A percentile compares a stretch with the other conserved stretches of the same genome.
These are phyloP conservation scores for Trypanosoma platydactyli DNA, from an alignment of 208 protist species.

Conservation along the genomic window DNA sequence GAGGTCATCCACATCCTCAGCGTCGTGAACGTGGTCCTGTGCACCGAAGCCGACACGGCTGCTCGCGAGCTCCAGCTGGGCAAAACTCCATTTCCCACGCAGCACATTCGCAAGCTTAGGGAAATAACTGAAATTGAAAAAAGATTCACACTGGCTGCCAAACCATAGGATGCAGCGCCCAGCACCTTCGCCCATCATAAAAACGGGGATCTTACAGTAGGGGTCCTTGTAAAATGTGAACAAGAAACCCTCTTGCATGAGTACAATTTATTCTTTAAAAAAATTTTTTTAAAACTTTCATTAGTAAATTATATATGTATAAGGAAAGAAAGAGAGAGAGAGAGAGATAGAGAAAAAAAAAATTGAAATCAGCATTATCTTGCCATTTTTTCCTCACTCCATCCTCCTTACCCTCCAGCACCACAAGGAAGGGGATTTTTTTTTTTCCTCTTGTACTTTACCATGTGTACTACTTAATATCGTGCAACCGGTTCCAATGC, in stretches of 20 bases:
- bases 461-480: too few relatives aligned
- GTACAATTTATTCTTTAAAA: background rate
- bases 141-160: conserved; percentile 64
- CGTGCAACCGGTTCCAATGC: too few relatives aligned
- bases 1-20: conserved; percentile 74
- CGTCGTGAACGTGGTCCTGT: conserved; percentile 58
- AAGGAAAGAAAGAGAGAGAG: conserved; percentile 5
- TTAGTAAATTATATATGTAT: conserved; percentile 21
- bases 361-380: background rate
- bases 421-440: background rate
- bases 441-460: too few relatives aligned
- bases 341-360: background rate
- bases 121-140: conserved; percentile 69
- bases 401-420: too few relatives aligned
- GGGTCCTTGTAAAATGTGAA: conserved; percentile 59
- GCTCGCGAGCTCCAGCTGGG: conserved; percentile 64
- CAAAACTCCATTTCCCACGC: conserved; percentile 48
- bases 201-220: conserved; percentile 59
- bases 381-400: too few relatives aligned
- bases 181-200: conserved; percentile 42
- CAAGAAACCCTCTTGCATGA: conserved; percentile 39
- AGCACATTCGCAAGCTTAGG: conserved; percentile 37
- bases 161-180: conserved; percentile 68
- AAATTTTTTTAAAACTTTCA: too few relatives aligned
- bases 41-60: conserved; percentile 53